Percentiles rank a stretch among this genome's conserved stretches.
These are phyloP conservation scores for Coemansia sp. DNA, from an alignment of 192 early-diverging fungal genomes.

Conservation along the genomic window DNA sequence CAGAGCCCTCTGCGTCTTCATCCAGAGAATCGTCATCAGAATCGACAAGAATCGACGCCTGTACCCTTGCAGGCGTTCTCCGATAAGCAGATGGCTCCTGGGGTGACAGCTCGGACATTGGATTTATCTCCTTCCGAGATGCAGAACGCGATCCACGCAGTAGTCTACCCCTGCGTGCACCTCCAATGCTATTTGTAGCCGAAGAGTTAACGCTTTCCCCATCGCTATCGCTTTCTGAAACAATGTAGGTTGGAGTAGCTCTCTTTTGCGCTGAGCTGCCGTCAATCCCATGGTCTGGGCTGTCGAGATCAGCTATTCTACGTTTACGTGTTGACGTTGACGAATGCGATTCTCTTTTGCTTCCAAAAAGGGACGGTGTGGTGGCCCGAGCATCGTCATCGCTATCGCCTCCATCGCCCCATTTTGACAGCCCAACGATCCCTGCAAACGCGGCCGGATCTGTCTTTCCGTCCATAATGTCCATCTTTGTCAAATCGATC, in stretches of 20 bases:
- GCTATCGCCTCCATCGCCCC: constrained; percentile 5
- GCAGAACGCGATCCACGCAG: constrained; percentile 33
- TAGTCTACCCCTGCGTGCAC: constrained; percentile 17
- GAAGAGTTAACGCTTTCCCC: constrained; percentile 1
- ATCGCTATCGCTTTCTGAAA: constrained; percentile 20
- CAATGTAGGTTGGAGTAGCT: constrained; percentile 15
- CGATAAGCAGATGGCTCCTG: constrained; percentile 8
- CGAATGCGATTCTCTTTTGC: background rate
- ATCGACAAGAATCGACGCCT: constrained; percentile 3
- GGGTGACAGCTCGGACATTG: background rate
- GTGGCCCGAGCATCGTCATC: background rate
- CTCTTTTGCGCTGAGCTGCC: constrained; percentile 10
- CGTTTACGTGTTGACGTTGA: constrained; percentile 22
- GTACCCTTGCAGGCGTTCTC: constrained; percentile 16
- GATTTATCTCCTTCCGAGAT: background rate
- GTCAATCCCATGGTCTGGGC: constrained; percentile 3
- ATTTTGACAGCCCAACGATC: constrained; percentile 11
- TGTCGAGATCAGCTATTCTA: constrained; percentile 10
- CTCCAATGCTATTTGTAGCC: background rate
- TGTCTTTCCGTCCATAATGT: background rate
- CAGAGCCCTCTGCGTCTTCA: constrained; percentile 7
- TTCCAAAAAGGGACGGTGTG: background rate
- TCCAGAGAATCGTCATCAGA: constrained; percentile 28
- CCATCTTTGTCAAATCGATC: constrained; percentile 18
- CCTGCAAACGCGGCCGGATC: constrained; percentile 14